Conservation (phyloP, 1,284 basidiomycete genomes). For the Ganoderma multipileum region DNA sequence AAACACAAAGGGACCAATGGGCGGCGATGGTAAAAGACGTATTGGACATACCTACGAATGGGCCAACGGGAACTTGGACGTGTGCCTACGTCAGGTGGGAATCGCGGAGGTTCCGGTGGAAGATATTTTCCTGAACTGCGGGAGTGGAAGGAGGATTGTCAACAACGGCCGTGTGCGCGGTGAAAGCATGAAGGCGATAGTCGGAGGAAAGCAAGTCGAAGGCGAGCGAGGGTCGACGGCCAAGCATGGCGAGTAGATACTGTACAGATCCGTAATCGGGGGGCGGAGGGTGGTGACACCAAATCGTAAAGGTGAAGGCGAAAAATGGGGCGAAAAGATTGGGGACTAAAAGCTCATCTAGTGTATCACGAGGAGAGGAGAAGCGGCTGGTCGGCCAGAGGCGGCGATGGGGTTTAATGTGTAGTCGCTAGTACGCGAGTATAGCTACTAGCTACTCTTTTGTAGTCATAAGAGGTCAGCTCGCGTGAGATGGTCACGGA, state of each 20-base stretch:
- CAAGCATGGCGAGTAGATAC: not conserved
- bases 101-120: conserved; percentile 24
- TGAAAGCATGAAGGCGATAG: not conserved
- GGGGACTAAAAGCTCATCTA: not conserved
- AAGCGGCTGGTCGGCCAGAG: not conserved
- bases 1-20: too few species aligned
- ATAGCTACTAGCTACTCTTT: not conserved
- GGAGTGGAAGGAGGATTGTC: not conserved
- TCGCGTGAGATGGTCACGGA: conserved; percentile 58
- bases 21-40: too few species aligned
- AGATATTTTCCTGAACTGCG: conserved; percentile 25
- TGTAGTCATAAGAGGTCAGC: conserved; percentile 57
- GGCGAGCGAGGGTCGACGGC: not conserved
- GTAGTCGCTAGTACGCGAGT: not conserved
- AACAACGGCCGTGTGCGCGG: conserved; percentile 10
- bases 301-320: not conserved
- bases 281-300: not conserved
- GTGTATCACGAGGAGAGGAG: not conserved
- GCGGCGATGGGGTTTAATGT: not conserved
- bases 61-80: not conserved
- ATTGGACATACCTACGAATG: too few species aligned
- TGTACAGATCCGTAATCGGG: not conserved
- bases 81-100: conserved; percentile 20
- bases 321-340: not conserved
- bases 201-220: not conserved